A percentile compares a stretch with the other conserved stretches of the same genome.
phyloP scores from a whole-genome alignment of 805 yeast genomes.

The Candida nitratophila region DNA sequence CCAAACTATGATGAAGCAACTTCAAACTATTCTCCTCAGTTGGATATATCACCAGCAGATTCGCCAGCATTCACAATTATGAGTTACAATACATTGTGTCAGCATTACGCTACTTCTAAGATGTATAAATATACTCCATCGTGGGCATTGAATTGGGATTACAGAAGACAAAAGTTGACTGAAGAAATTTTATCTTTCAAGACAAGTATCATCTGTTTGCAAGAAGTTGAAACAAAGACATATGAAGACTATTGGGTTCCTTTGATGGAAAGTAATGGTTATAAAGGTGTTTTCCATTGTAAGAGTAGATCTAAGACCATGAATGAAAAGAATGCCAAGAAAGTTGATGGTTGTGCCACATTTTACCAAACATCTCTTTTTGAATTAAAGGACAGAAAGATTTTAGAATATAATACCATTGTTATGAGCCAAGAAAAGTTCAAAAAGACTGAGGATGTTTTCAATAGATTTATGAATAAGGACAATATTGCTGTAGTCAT shows the following conservation, averaged over 20 bases:
- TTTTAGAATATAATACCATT: slow-evolving; percentile 76
- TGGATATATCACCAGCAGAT: slow-evolving; percentile 22
- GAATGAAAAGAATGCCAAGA: slow-evolving; percentile 71
- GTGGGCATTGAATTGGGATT: slow-evolving; percentile 95
- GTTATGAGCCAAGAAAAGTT: slow-evolving; percentile 80
- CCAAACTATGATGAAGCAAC: slow-evolving; percentile 25
- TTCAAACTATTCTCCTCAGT: slow-evolving; percentile 14
- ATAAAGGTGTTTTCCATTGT: slow-evolving; percentile 73
- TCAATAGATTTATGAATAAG: slow-evolving; percentile 92
- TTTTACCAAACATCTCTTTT: slow-evolving; percentile 70
- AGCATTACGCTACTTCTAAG: slow-evolving; percentile 87
- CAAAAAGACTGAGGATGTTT: slow-evolving; percentile 88
- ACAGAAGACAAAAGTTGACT: slow-evolving; percentile 69
- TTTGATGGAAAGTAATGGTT: slow-evolving; percentile 62
- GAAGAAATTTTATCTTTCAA: slow-evolving; percentile 60
- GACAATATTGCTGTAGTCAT: slow-evolving; percentile 85
- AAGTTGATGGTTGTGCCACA: slow-evolving; percentile 98
- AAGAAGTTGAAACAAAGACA: slow-evolving; percentile 88
- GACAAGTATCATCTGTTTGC: slow-evolving; percentile 82
- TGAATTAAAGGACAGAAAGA: slow-evolving; percentile 59
- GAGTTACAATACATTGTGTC: slow-evolving; percentile 90
- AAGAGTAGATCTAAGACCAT: slow-evolving; percentile 91
- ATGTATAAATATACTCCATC: slow-evolving; percentile 93
- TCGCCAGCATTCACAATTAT: slow-evolving; percentile 59
- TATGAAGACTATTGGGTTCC: slow-evolving; percentile 86